Evolutionary conservation across 2,329 filamentous ascomycete genomes (phyloP).

Genomic region (Penicillium corylophilum): DNA sequence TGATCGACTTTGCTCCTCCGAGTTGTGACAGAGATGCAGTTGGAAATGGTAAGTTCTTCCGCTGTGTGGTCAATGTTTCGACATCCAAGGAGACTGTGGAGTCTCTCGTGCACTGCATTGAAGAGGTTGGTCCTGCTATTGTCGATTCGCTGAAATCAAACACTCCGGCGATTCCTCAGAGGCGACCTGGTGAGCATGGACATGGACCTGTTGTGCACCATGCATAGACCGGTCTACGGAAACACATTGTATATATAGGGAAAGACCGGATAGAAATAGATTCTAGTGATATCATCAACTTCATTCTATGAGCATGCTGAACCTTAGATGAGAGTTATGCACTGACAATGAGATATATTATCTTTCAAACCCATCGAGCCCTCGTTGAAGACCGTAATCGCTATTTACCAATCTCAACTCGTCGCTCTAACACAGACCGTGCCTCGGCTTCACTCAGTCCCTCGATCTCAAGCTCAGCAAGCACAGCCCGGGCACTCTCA

Average conservation of each 20-base stretch:
- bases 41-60: constrained; percentile 64
- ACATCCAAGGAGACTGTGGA: constrained; percentile 62
- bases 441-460: constrained; percentile 47
- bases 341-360: not conserved
- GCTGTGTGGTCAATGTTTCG: constrained; percentile 66
- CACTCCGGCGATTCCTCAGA: constrained; percentile 15
- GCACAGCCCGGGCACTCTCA: constrained; percentile 46
- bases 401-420: constrained; percentile 45
- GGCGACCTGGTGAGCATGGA: constrained; percentile 33
- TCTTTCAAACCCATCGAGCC: not conserved
- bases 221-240: constrained; percentile 1
- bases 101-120: constrained; percentile 60
- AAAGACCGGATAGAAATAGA: not conserved
- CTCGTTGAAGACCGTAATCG: no score
- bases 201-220: constrained; percentile 37
- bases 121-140: constrained; percentile 44
- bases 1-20: constrained; percentile 65
- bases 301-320: not conserved
- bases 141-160: constrained; percentile 29
- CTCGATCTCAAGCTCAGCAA: constrained; percentile 45
- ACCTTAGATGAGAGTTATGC: not conserved
- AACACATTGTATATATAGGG: not conserved
- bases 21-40: constrained; percentile 49
- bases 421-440: constrained; percentile 45
- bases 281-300: not conserved